Evolutionary conservation across 352 stramenopile species (phyloP).

Genomic region (Phytophthora citrophthora): DNA sequence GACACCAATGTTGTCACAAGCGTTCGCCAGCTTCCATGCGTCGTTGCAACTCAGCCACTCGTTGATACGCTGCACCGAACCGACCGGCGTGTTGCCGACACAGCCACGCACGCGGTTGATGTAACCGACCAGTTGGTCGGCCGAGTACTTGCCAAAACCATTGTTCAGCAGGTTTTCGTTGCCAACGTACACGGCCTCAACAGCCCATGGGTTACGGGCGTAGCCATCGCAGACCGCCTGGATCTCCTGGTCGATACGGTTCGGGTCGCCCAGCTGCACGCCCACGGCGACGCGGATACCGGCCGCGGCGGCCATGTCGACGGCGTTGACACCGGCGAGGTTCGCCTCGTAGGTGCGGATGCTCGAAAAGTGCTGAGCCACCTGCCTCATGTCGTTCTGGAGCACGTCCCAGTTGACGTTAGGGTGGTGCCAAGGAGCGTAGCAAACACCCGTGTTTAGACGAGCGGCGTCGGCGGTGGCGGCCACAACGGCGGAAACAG

Average conservation of each 20-base stretch:
- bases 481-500: constrained; percentile 8
- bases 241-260: constrained; percentile 53
- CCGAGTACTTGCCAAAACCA: constrained; percentile 43
- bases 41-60: constrained; percentile 51
- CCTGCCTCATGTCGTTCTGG: constrained; percentile 40
- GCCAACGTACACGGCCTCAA: constrained; percentile 74
- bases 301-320: constrained; percentile 44
- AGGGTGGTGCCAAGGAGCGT: constrained; percentile 63
- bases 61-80: constrained; percentile 72
- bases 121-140: constrained; percentile 43
- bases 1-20: constrained; percentile 33
- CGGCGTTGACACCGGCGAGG: constrained; percentile 52
- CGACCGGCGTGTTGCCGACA: constrained; percentile 57
- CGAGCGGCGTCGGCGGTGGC: constrained; percentile 9
- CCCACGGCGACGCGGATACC: constrained; percentile 62
- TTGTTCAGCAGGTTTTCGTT: constrained; percentile 73
- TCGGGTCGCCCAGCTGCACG: constrained; percentile 56
- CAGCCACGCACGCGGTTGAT: constrained; percentile 55
- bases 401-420: constrained; percentile 40
- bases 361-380: constrained; percentile 52
- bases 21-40: constrained; percentile 39
- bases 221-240: constrained; percentile 57
- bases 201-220: constrained; percentile 27
- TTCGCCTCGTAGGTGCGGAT: constrained; percentile 71
- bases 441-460: constrained; percentile 47